phyloP scores from a whole-genome alignment of 208 protist genomes.

The Trypanosoma vivax region DNA sequence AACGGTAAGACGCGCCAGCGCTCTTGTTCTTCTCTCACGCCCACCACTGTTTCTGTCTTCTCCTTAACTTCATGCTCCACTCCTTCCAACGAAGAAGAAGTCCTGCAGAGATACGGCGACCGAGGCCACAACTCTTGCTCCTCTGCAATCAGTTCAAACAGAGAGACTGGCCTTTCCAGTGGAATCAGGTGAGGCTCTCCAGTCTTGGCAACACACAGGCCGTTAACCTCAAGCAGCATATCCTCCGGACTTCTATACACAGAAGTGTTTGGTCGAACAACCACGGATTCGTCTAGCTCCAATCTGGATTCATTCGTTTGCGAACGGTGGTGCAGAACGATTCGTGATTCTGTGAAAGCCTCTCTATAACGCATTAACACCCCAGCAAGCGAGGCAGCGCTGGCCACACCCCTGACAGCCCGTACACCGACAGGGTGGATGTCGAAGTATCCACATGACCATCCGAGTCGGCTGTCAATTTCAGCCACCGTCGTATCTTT shows the following conservation, averaged over 20 bases:
- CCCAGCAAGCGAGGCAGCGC: constrained; percentile 14
- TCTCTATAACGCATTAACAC: constrained; percentile 22
- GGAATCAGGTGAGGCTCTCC: constrained; percentile 2
- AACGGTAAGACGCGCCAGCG: constrained; percentile 8
- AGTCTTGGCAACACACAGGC: constrained; percentile 4
- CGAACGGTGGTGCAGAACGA: not conserved
- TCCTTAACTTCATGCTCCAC: too few relatives aligned
- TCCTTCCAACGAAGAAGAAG: not conserved
- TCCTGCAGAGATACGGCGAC: not conserved
- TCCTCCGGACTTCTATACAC: constrained; percentile 25
- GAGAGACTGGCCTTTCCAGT: constrained; percentile 17
- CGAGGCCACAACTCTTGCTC: constrained; percentile 13
- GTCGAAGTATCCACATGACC: constrained; percentile 17
- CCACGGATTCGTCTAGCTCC: constrained; percentile 1
- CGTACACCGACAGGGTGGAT: constrained; percentile 7
- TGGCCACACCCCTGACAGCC: not conserved
- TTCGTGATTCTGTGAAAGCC: not conserved
- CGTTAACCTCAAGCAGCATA: constrained; percentile 24
- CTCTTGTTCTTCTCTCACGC: too few relatives aligned
- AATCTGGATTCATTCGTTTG: too few relatives aligned
- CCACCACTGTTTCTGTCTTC: too few relatives aligned
- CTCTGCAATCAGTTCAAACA: constrained; percentile 30
- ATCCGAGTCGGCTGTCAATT: constrained; percentile 19
- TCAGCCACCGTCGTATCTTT: constrained; percentile 9
- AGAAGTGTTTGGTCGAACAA: constrained; percentile 15